Conservation (phyloP, 2,329 filamentous ascomycete species). For the Monosporascus sp. region DNA sequence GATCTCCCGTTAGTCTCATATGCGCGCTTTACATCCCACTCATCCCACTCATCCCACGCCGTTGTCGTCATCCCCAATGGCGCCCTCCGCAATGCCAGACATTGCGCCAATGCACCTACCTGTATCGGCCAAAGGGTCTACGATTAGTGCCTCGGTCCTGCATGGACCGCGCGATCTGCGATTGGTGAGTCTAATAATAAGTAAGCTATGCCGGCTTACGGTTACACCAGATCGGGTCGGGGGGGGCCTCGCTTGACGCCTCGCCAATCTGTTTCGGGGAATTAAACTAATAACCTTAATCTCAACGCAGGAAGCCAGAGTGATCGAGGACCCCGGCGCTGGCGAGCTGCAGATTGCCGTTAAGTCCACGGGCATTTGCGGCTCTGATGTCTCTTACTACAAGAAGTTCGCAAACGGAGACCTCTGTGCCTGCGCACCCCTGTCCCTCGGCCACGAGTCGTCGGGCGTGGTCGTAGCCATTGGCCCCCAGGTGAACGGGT, state of each 20-base stretch:
- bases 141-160: constrained; percentile 49
- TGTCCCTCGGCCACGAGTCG: constrained; percentile 60
- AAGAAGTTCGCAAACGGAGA: constrained; percentile 68
- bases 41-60: constrained; percentile 32
- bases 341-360: constrained; percentile 61
- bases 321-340: constrained; percentile 37
- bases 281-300: constrained; percentile 11
- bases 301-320: constrained; percentile 41
- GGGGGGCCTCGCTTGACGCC: background rate
- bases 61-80: constrained; percentile 34
- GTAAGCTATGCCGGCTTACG: constrained; percentile 11
- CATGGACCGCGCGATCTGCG: constrained; percentile 52
- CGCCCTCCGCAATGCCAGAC: constrained; percentile 43
- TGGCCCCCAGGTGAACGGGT: constrained; percentile 46
- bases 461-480: constrained; percentile 53
- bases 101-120: constrained; percentile 38
- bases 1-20: constrained; percentile 2
- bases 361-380: constrained; percentile 62
- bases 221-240: constrained; percentile 22
- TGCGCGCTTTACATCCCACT: constrained; percentile 19
- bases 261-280: background rate
- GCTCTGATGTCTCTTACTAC: constrained; percentile 66
- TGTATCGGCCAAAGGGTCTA: constrained; percentile 35
- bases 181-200: constrained; percentile 38
- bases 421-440: constrained; percentile 58